These are phyloP conservation scores for Plasmodium billcollinsi DNA, from an alignment of 169 alveolate genomes.

Conservation along the genomic window DNA sequence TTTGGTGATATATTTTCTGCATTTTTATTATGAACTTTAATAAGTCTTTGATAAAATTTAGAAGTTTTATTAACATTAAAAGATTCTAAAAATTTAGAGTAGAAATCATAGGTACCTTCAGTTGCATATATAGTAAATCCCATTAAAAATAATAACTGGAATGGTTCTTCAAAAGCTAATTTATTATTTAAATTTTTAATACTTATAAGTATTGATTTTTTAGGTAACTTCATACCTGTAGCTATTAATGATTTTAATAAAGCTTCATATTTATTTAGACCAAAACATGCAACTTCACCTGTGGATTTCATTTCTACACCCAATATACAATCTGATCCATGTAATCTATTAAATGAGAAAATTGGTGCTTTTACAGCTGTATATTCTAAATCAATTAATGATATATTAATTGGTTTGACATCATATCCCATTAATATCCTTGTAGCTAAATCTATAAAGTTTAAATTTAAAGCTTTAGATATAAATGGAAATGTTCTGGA, in stretches of 20 bases:
- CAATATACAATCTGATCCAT: conserved; percentile 90
- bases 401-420: conserved; percentile 87
- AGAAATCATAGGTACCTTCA: conserved; percentile 83
- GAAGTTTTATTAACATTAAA: conserved; percentile 50
- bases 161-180: conserved; percentile 79
- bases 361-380: conserved; percentile 91
- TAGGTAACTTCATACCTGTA: conserved; percentile 86
- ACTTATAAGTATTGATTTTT: conserved; percentile 80
- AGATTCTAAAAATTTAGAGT: conserved; percentile 67
- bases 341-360: conserved; percentile 89
- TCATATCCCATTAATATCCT: conserved; percentile 85
- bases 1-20: conserved; percentile 62
- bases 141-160: conserved; percentile 78
- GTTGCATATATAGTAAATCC: conserved; percentile 86
- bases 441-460: conserved; percentile 91
- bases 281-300: conserved; percentile 92
- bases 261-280: conserved; percentile 90
- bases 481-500: conserved; percentile 92
- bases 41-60: conserved; percentile 76
- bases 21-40: conserved; percentile 74
- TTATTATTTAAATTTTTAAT: conserved; percentile 81
- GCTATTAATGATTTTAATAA: conserved; percentile 90
- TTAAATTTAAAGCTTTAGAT: conserved; percentile 87
- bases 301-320: conserved; percentile 94
- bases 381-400: conserved; percentile 89